Evolutionary conservation across 2,329 filamentous ascomycete genomes (phyloP).

Genomic region (Didymella exigua): DNA sequence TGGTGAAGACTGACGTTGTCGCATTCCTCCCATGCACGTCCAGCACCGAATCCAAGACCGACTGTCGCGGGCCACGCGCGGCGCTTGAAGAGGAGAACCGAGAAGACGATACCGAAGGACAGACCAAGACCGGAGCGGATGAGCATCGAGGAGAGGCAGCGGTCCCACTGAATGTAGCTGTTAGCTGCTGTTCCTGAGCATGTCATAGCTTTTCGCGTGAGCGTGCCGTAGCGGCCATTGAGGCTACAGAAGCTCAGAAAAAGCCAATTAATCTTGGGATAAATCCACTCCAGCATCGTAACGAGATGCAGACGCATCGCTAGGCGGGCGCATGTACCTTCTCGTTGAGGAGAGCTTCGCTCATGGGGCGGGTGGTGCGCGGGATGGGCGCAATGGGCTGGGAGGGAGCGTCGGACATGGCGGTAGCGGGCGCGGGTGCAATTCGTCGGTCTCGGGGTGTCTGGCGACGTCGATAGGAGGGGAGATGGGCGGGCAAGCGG

Average conservation of each 20-base stretch:
- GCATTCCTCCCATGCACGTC: constrained; percentile 97
- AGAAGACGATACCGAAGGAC: constrained; percentile 97
- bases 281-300: not conserved
- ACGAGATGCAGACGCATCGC: not conserved
- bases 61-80: constrained; percentile 97
- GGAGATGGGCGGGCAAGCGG: constrained; percentile 18
- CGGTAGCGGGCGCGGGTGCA: constrained; percentile 34
- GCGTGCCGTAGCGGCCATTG: constrained; percentile 10
- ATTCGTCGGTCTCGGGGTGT: constrained; percentile 35
- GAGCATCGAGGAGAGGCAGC: constrained; percentile 94
- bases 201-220: constrained; percentile 22
- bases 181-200: constrained; percentile 24
- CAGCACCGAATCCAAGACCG: constrained; percentile 92
- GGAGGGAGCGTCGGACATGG: constrained; percentile 65
- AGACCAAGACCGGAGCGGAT: constrained; percentile 96
- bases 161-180: constrained; percentile 79
- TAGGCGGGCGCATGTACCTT: constrained; percentile 69
- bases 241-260: not conserved
- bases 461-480: constrained; percentile 23
- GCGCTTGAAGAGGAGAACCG: constrained; percentile 96
- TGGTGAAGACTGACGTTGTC: constrained; percentile 65
- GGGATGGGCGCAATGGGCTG: constrained; percentile 66
- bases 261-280: not conserved
- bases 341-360: constrained; percentile 97
- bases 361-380: constrained; percentile 79